Evolutionary conservation across 352 stramenopile species (phyloP), one percentile per base, ranked within the genome.

Genomic region (Phytophthora brassicae): DNA sequence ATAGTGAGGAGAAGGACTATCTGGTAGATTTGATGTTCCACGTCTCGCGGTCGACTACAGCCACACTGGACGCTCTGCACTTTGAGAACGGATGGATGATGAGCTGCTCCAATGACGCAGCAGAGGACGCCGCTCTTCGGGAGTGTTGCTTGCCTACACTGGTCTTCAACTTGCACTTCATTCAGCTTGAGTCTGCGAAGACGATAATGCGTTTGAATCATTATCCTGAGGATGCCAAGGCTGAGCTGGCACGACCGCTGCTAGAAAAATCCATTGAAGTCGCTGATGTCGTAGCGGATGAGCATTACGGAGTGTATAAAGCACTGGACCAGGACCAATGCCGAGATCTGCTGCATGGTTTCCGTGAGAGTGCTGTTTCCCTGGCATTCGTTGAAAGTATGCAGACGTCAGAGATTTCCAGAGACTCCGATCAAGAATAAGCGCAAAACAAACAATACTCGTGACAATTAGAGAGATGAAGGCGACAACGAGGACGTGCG

Each of bases 1-100:
- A 92, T 60, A 86, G 66, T 29, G 81, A 95, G 53, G 84, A 94
- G 64, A 92, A 93, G 63, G 70, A 86, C 12, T 86, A 86, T 48
- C 50, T 94, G 36, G 70, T 73, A 5, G 81, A 90, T 33, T 64
- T 95, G 19, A 90, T 90, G 78, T 89, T 89, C 61, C 81, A 90
- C 42, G 79, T 84, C 11, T 83, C 84, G 11, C 66, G 75, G 4
- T 77, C 84, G 0, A 68, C 70, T 24, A 69, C 67, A 1, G 72
- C 71, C 8, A 71, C 85, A n/a, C 50, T 88, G n/a, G 82, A 89
- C 31, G 82, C 76, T 31, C 70, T 95, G 45, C 81, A 92, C 38
- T 95, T 95, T 60, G 84, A 91, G 55, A 72, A 88, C 20, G 86
- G 81, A 11, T 95, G 86, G 86, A 69, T 93, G 42, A 38, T 73